Evolutionary conservation across 139 green algal species (phyloP).

Genomic region (Tetratostichococcus sp.): DNA sequence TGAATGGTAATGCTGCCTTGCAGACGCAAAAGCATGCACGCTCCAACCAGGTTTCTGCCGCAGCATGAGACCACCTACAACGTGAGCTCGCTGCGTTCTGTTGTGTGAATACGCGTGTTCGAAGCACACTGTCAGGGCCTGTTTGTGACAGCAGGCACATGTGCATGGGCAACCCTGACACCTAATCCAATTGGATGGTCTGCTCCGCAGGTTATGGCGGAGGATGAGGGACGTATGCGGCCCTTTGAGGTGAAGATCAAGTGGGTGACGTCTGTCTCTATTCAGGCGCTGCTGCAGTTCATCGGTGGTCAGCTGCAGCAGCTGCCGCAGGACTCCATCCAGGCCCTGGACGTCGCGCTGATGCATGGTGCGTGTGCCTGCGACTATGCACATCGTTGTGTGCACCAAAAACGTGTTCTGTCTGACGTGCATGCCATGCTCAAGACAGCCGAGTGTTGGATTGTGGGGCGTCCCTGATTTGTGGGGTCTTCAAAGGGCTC

Average conservation of each 20-base stretch:
- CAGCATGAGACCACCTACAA: not conserved
- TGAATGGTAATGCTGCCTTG: too few relatives aligned
- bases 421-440: too few relatives aligned
- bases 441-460: too few relatives aligned
- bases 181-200: not conserved
- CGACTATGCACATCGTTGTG: too few relatives aligned
- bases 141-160: too few relatives aligned
- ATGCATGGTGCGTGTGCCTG: slow-evolving; percentile 16
- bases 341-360: slow-evolving; percentile 46
- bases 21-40: not conserved
- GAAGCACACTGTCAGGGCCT: too few relatives aligned
- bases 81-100: not conserved
- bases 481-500: too few relatives aligned
- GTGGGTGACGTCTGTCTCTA: not conserved
- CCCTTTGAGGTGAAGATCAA: not conserved
- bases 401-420: too few relatives aligned
- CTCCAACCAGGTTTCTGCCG: not conserved
- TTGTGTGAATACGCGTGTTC: too few relatives aligned
- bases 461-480: too few relatives aligned
- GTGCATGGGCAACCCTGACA: too few relatives aligned
- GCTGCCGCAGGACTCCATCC: slow-evolving; percentile 40
- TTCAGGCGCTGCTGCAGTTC: not conserved
- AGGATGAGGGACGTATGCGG: not conserved
- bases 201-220: not conserved
- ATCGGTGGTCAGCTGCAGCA: slow-evolving; percentile 1